Evolutionary conservation across 108 stramenopile species (phyloP), one percentile per base, ranked within the genome.

Genomic region (Stephanodiscus minutulus): DNA sequence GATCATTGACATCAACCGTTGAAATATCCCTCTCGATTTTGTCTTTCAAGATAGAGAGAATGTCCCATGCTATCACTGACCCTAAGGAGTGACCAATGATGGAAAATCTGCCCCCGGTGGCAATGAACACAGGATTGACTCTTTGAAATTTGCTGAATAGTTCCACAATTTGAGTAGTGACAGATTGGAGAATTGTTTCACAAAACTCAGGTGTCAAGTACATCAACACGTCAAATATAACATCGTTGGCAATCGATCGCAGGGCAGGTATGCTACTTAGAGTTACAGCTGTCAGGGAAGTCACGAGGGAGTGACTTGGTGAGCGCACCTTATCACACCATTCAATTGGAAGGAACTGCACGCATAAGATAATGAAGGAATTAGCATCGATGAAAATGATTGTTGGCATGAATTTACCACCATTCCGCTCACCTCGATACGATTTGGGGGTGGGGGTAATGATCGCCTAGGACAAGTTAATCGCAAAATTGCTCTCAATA

Each of bases 41-140:
- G 41, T 87, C 86, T 69, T 89, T 80, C 18, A 87, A 66, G 37
- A 89, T 76, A 11, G 91, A 82, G 25, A 97, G 66, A 13, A 97
- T 54, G 76, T 97, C 96, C 91, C 91, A 97, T 35, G 77, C 82
- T 65, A 97, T 95, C 20, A 97, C 91, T 22, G 82, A 85, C 6
- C 96, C 96, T n/a, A 97, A 82, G 13, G 82, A 84, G 72, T 95
- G 94, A 1, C 94, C 96, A 33, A 94, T 81, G 21, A 97, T 24
- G 8, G 85, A 86, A 58, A 71, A 74, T 28, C 80, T 84, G 12
- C 93, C 96, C 24, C 84, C 88, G 11, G 48, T 52, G 0, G 62
- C 24, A 17, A 78, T 24, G 74, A 90, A 94, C 5, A 67, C 72
- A 25, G 92, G 91, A 78, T 92, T 72, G 4, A 85, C 46, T 49